Conservation (phyloP, 331 rosid species). For the Acacia pycnantha region DNA sequence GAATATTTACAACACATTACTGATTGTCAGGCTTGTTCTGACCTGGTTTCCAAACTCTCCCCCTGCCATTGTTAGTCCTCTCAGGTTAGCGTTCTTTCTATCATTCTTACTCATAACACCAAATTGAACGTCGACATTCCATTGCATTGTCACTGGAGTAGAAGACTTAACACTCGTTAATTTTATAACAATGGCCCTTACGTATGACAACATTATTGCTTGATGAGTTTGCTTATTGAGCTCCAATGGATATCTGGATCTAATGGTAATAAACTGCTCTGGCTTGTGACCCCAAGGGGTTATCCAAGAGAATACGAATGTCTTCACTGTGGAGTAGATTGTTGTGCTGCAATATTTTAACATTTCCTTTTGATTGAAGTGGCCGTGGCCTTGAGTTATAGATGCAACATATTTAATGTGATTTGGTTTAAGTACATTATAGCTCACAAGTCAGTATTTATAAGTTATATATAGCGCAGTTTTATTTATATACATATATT, state of each 20-base stretch:
- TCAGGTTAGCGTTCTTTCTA: constrained; percentile 50
- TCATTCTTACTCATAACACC: neutral
- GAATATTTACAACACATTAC: constrained; percentile 80
- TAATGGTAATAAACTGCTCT: neutral
- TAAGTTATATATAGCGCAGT: neutral
- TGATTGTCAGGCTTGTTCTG: constrained; percentile 86
- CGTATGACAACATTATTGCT: neutral
- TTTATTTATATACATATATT: neutral
- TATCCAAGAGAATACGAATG: neutral
- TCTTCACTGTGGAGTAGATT: neutral
- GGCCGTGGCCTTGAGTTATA: neutral
- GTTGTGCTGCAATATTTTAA: neutral
- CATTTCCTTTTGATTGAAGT: neutral
- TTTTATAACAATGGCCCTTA: neutral
- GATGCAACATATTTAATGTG: neutral
- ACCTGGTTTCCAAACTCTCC: constrained; percentile 97
- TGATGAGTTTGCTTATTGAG: neutral
- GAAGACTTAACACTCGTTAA: neutral
- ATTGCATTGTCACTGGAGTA: neutral
- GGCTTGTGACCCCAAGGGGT: neutral
- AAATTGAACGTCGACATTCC: neutral
- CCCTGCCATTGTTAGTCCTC: constrained; percentile 81
- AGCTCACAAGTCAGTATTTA: neutral
- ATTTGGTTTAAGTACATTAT: neutral
- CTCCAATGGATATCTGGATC: neutral